Conservation (phyloP, 139 green algal genomes). For the Axilococcus clingmanii region DNA sequence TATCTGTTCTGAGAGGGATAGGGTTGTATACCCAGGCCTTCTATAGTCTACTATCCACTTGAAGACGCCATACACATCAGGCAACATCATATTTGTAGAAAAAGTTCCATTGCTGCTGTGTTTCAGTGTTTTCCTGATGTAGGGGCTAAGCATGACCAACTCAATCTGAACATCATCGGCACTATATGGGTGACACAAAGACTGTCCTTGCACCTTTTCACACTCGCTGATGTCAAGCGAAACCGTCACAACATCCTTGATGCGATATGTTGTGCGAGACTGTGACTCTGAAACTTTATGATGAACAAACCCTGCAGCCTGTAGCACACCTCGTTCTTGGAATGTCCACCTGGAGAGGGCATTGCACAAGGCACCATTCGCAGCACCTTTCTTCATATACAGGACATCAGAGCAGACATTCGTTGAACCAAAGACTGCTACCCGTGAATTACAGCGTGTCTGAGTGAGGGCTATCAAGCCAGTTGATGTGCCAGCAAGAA, state of each 20-base stretch:
- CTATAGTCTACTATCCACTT: constrained; percentile 90
- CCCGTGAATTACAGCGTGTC: constrained; percentile 77
- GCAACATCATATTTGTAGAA: constrained; percentile 48
- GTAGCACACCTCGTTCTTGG: constrained; percentile 59
- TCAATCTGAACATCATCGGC: constrained; percentile 81
- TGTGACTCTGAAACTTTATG: constrained; percentile 10
- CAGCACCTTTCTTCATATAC: constrained; percentile 21
- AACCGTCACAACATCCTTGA: constrained; percentile 57
- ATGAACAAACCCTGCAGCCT: constrained; percentile 38
- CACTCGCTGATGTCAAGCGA: constrained; percentile 61
- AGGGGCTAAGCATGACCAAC: constrained; percentile 91
- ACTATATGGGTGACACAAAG: constrained; percentile 47
- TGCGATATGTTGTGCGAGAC: constrained; percentile 40
- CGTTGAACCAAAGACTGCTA: constrained; percentile 68
- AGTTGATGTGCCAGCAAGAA: constrained; percentile 9
- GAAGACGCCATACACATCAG: constrained; percentile 95
- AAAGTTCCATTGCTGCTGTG: constrained; percentile 47
- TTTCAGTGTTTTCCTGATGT: constrained; percentile 65
- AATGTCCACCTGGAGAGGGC: constrained; percentile 71
- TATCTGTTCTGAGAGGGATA: constrained; percentile 57
- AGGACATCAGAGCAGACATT: constrained; percentile 68
- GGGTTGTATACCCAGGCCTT: constrained; percentile 57
- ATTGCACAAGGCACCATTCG: constrained; percentile 58
- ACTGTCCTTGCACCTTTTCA: constrained; percentile 19
- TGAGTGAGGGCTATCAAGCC: constrained; percentile 41